Base-by-base conservation (phyloP, 2,329 filamentous ascomycete species). In the Fonsecaea pedrosoi region DNA sequence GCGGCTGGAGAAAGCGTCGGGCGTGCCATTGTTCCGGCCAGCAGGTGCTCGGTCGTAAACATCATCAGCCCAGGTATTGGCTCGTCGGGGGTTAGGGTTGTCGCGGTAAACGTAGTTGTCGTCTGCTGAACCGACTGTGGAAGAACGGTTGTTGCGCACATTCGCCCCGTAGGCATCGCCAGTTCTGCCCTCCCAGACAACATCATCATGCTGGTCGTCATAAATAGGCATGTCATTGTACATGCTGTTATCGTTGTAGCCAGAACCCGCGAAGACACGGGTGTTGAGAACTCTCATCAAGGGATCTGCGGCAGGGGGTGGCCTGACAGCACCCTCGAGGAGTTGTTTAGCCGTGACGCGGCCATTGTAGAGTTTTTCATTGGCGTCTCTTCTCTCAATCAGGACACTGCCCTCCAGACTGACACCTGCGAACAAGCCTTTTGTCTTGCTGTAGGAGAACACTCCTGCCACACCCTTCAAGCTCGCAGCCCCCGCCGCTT, bases 391-490 rank as follows among this genome's bases (percentile, higher is more conserved):
- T 70, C 95, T 88, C 82, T 99, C 95, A 70, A 98, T 92, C 71
- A 99, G 90, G 61, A 92, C 93, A 69, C 91, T 94, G 25, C 95
- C 95, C 78, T 99, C 95, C 72, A 99, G 83, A 73, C 92, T 96
- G 56, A 99, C 94, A 76, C 95, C 95, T 4, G 95, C 95, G 74
- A 99, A 99, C 37, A 99, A 82, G 21, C 95, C 95, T 82, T 97
- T 98, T 12, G 95, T 99, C 82, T 97, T 98, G 78, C 91, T 95
- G 84, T 99, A 99, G 75, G 92, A 92, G 83, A 99, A 99, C 58
- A 99, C 90, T 61, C 92, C 95, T 0, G 94, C 91, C 8, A 98
- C 90, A 70, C 92, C 89, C 82, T 89, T 94, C 70, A 96, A 84
- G 73, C 92, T 97, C 7, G 95, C 95, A 13, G 94, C 94, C 70